Percentiles rank a stretch among this genome's conserved stretches.
Conservation (phyloP, 768 basidiomycete genomes). For the Psilocybe sp. region DNA sequence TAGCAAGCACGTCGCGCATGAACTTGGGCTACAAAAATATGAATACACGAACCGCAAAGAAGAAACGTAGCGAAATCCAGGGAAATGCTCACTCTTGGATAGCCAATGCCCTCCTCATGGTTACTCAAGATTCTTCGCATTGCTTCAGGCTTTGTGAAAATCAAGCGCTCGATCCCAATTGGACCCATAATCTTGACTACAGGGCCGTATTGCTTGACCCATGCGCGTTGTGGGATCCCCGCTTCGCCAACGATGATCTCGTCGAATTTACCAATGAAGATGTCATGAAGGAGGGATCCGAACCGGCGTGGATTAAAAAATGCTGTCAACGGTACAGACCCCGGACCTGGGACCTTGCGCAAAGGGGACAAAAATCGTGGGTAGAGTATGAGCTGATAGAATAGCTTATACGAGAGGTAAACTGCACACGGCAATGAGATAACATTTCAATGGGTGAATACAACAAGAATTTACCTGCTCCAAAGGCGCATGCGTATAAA, state of each 20-base stretch:
- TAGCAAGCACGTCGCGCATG: constrained; percentile 38
- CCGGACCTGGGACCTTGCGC: constrained; percentile 23
- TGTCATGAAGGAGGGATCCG: constrained; percentile 17
- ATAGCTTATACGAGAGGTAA: constrained; percentile 8
- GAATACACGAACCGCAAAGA: neutral
- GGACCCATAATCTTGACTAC: constrained; percentile 43
- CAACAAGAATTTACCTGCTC: too few species aligned
- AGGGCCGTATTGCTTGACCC: constrained; percentile 44
- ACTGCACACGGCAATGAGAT: neutral
- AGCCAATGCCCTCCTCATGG: constrained; percentile 37
- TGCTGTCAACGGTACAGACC: too few species aligned
- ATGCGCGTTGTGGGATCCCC: constrained; percentile 42
- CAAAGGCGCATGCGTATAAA: too few species aligned
- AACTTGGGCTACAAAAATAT: constrained; percentile 34
- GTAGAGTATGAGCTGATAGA: constrained; percentile 27
- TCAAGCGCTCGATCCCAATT: constrained; percentile 42
- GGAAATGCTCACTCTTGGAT: constrained; percentile 34
- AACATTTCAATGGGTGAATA: neutral
- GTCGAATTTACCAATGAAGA: constrained; percentile 35
- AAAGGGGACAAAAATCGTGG: constrained; percentile 28
- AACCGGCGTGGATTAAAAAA: too few species aligned
- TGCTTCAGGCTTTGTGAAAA: constrained; percentile 42
- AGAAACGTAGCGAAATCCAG: too few species aligned
- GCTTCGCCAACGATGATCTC: constrained; percentile 35
- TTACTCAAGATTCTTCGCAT: constrained; percentile 40